Percentiles rank a stretch among this genome's conserved stretches.
Evolutionary conservation across 2,329 filamentous ascomycete genomes (phyloP).

Genomic region (Epicoccum nigrum): DNA sequence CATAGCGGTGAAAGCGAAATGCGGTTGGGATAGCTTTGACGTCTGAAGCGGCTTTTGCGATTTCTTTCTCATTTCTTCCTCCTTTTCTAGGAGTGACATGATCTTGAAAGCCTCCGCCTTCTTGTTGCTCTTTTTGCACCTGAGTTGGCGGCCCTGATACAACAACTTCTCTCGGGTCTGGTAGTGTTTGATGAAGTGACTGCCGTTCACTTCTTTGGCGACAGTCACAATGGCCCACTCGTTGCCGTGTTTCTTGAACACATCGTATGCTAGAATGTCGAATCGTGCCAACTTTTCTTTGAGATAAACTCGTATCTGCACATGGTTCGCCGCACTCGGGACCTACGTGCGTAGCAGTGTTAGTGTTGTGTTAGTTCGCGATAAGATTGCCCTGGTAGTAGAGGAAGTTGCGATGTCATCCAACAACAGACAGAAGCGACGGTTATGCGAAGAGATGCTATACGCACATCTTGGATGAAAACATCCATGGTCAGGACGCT

Average conservation of each 20-base stretch:
- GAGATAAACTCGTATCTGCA: slow-evolving; percentile 52
- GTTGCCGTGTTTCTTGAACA: slow-evolving; percentile 48
- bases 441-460: neutral
- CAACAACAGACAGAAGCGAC: no score
- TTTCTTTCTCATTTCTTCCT: slow-evolving; percentile 25
- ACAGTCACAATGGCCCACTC: slow-evolving; percentile 56
- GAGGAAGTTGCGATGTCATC: no score
- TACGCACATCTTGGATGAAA: slow-evolving; percentile 30
- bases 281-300: slow-evolving; percentile 46
- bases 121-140: slow-evolving; percentile 23
- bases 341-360: slow-evolving; percentile 31
- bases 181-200: slow-evolving; percentile 51
- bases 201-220: slow-evolving; percentile 47
- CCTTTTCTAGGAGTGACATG: slow-evolving; percentile 31
- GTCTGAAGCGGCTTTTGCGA: neutral
- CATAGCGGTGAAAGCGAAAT: slow-evolving; percentile 36
- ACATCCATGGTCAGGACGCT: slow-evolving; percentile 29
- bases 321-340: slow-evolving; percentile 50
- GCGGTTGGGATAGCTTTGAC: slow-evolving; percentile 22
- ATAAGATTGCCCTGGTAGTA: neutral
- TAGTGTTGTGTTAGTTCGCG: neutral
- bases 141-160: slow-evolving; percentile 20
- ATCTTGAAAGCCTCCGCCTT: slow-evolving; percentile 33
- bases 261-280: slow-evolving; percentile 51
- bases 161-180: slow-evolving; percentile 29